Base-by-base conservation (phyloP, 768 basidiomycete genomes). In the Cantharellus cinnabarinus region DNA sequence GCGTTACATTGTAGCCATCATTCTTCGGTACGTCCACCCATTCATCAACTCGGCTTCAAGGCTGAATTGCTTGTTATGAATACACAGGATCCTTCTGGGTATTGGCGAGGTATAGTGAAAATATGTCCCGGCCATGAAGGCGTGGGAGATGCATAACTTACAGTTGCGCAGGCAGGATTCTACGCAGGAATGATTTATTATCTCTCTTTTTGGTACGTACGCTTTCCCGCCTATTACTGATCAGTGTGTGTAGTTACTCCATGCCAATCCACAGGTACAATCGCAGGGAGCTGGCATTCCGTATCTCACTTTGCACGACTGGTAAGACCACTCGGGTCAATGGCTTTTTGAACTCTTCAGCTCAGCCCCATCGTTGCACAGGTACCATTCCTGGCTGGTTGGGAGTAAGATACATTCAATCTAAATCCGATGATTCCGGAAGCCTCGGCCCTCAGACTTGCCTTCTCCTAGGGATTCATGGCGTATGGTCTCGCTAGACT, bases 111-210 rank as follows among this genome's bases (percentile, higher is more conserved):
- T 29, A 29, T 29, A 29, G 20, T 29, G 20, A 29, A 29, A 29
- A 29, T 29, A 29, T 29, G 20, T 29, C 20, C 20, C 20, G 20
- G 20, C 20, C 1, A 29, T 29, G 20, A 29, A 29, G 20, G 20
- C 20, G 20, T 29, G 20, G 20, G 20, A 29, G 20, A 29, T 29
- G 20, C 20, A 29, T 29, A 29, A 29, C 20, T 29, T 10, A 48
- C 44, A 29, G 10, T 48, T 29, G 10, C 44, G 10, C 29, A 48
- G 44, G 52, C 52, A 14, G 78, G 78, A 1, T 79, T 75, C 60
- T 79, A 79, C 60, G 77, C 77, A 0, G 78, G 52, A 37, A 76
- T 79, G 75, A 78, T 79, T 3, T 79, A 79, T 60, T 79, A 79
- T 63, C 66, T 79, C 37, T 79, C 78, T 0, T 79, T 79, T 65